Percentiles rank a stretch among this genome's conserved stretches.
Conservation (phyloP, 192 early-diverging fungal species). For the Pecoramyces ruminantium region DNA sequence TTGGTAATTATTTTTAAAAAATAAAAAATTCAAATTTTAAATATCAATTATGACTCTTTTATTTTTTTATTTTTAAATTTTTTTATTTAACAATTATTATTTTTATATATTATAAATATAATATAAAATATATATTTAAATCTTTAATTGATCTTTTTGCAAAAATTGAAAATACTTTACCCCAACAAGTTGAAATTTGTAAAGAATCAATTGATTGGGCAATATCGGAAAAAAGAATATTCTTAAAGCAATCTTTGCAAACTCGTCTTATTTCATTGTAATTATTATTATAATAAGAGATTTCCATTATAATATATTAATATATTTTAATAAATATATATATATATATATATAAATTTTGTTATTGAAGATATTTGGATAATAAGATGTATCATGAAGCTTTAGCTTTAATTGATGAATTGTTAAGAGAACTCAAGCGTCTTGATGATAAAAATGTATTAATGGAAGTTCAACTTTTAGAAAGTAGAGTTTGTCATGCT, state of each 20-base stretch:
- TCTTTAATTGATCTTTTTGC: constrained; percentile 73
- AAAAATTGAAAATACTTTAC: constrained; percentile 69
- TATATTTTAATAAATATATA: no score
- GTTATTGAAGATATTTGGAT: constrained; percentile 66
- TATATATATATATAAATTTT: no score
- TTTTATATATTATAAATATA: no score
- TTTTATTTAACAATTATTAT: no score
- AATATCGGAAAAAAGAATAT: constrained; percentile 76
- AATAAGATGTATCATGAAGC: constrained; percentile 92
- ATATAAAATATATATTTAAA: constrained; percentile 33
- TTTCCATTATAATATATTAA: no score
- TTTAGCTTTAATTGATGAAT: constrained; percentile 54
- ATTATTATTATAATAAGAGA: not conserved
- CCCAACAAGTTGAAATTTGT: constrained; percentile 83
- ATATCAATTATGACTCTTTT: no score
- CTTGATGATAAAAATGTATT: constrained; percentile 97
- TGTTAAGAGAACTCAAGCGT: constrained; percentile 93
- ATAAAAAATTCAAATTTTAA: no score
- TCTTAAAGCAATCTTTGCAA: constrained; percentile 87
- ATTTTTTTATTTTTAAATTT: no score
- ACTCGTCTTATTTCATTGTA: constrained; percentile 78
- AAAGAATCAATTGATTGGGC: constrained; percentile 92
- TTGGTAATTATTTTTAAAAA: constrained; percentile 48
- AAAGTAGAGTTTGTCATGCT: constrained; percentile 85
- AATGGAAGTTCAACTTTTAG: constrained; percentile 91